A percentile compares a stretch with the other conserved stretches of the same genome.
Evolutionary conservation across 1,139 yeast species (phyloP).

Genomic region (Geotrichum aggregatum): DNA sequence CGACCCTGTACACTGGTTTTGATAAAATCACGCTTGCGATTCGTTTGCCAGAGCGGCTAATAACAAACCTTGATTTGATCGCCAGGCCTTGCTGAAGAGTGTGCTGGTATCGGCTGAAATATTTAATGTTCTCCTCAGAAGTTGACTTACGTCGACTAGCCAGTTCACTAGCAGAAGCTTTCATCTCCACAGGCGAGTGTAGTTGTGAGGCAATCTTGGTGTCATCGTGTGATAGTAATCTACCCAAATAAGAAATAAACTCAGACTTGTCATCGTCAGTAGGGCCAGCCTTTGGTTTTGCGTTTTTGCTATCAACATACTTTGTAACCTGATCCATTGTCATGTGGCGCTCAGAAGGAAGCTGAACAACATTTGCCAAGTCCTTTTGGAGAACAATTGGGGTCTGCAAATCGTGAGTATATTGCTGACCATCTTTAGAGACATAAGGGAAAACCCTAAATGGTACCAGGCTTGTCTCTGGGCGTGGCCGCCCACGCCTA

Average conservation of each 20-base stretch:
- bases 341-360: constrained; percentile 14
- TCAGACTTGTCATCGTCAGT: constrained; percentile 4
- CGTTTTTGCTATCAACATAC: background rate
- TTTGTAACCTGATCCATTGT: constrained; percentile 4
- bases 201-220: background rate
- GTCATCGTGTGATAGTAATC: constrained; percentile 4
- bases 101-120: constrained; percentile 30
- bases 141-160: constrained; percentile 15
- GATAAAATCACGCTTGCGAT: constrained; percentile 38
- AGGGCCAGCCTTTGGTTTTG: background rate
- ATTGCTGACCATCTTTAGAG: constrained; percentile 33
- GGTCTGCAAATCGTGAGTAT: constrained; percentile 27
- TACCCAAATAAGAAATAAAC: constrained; percentile 4
- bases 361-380: constrained; percentile 23
- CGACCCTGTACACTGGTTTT: constrained; percentile 39
- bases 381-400: constrained; percentile 33
- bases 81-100: constrained; percentile 20
- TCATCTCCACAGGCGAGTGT: background rate
- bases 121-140: constrained; percentile 31
- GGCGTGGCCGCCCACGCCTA: constrained; percentile 33
- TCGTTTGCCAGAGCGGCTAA: constrained; percentile 34
- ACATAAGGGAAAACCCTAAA: constrained; percentile 44
- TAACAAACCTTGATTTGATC: constrained; percentile 34
- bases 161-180: constrained; percentile 11
- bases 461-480: constrained; percentile 43